phyloP scores from a whole-genome alignment of 768 basidiomycete species.

The Amanita brunnescens region DNA sequence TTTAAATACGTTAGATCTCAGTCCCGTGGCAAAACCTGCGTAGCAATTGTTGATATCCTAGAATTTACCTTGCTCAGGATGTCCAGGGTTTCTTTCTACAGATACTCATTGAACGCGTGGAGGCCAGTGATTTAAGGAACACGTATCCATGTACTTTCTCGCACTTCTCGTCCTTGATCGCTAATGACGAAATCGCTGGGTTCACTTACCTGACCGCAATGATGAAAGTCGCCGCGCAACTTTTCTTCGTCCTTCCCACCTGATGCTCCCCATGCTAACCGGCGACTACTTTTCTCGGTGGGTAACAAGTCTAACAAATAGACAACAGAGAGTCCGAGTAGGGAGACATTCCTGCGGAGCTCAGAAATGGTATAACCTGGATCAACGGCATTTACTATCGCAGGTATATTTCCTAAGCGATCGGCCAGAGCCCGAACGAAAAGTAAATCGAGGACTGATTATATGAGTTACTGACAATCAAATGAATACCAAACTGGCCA shows the following conservation, averaged over 20 bases:
- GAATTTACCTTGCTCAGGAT: slow-evolving; percentile 7
- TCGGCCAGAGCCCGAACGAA: slow-evolving; percentile 28
- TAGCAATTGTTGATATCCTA: background rate
- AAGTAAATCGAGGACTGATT: slow-evolving; percentile 30
- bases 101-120: background rate
- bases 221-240: slow-evolving; percentile 24
- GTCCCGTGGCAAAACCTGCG: background rate
- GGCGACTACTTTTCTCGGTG: slow-evolving; percentile 27
- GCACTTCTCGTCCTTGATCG: slow-evolving; percentile 19
- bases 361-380: slow-evolving; percentile 36
- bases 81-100: slow-evolving; percentile 1
- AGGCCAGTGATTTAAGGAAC: background rate
- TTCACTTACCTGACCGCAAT: slow-evolving; percentile 17
- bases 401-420: slow-evolving; percentile 16
- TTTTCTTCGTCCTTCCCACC: slow-evolving; percentile 17
- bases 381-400: slow-evolving; percentile 28
- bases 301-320: slow-evolving; percentile 22
- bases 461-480: background rate
- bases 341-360: slow-evolving; percentile 20
- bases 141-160: slow-evolving; percentile 29
- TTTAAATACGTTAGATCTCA: background rate
- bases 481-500: background rate
- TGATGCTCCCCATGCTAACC: slow-evolving; percentile 27
- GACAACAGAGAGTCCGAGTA: slow-evolving; percentile 10
- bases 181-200: slow-evolving; percentile 26